Evolutionary conservation across 2,329 filamentous ascomycete genomes (phyloP), one percentile per base, ranked within the genome.

Genomic region (Epichloe uncinata): DNA sequence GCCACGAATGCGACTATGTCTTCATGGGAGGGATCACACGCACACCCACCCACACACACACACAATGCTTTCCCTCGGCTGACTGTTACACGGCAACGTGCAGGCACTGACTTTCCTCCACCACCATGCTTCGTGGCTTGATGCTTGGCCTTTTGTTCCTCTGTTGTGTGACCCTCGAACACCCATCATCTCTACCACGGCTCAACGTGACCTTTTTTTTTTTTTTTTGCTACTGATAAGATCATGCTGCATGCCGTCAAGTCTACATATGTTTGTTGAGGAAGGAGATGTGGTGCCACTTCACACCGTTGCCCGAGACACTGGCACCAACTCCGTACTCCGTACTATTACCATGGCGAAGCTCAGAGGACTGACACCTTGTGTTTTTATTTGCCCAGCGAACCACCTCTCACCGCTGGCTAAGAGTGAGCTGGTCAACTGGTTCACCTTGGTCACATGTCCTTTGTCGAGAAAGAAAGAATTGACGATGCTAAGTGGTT

Each of bases 1-100:
- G 46, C 42, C 53, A 47, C 50, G 37, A 40, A 48, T 44, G 52
- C 47, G 44, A 47, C 50, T 37, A 48, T 46, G 48, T 36, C 18
- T 16, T 30, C 26, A 2, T 26, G 6, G 22, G 22, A 26, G n/a
- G n/a, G n/a, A n/a, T n/a, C 7, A 26, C 26, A 26, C 26, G 8
- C 7, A 8, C 26, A 30, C 26, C 8, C 26, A 26, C 2, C 0
- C 7, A 26, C 26, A 26, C 26, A 26, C 22, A 26, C 26, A 26
- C 26, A 26, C 26, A 26, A 26, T 36, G n/a, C 44, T 46, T 18
- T 33, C 16, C 22, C 36, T n/a, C 33, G 7, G n/a, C 18, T 16
- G 16, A 38, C 35, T 44, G 42, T 44, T 44, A n/a, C 42, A 44
- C 26, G 30, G 30, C 42, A 44, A 33, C 15, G 26, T 44, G 22